phyloP scores from a whole-genome alignment of 2,329 filamentous ascomycete species.

The Juglanconis juglandina region DNA sequence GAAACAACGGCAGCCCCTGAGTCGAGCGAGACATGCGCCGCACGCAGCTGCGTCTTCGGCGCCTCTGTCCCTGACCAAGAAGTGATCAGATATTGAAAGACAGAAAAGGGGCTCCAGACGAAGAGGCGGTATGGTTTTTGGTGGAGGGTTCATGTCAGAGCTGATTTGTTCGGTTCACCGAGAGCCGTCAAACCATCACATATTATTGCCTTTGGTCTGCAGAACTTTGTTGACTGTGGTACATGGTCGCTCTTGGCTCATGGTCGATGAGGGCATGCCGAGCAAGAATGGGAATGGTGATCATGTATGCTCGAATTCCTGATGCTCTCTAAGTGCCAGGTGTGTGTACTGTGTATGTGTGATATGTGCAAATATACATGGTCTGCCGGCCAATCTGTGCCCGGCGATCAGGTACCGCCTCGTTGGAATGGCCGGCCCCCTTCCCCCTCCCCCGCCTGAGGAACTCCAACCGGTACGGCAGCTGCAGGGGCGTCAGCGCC shows the following conservation, averaged over 20 bases:
- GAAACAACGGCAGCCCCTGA: too few species aligned
- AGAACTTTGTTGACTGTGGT: background rate
- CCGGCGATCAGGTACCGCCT: too few species aligned
- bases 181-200: conserved; percentile 11
- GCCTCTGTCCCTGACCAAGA: too few species aligned
- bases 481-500: background rate
- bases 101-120: background rate
- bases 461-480: background rate
- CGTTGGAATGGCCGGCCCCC: background rate
- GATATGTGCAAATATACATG: too few species aligned
- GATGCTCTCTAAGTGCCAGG: too few species aligned
- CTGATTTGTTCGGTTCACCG: conserved; percentile 15
- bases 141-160: background rate
- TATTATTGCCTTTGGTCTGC: background rate
- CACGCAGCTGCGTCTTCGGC: too few species aligned
- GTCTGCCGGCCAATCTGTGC: too few species aligned
- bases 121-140: background rate
- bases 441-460: background rate
- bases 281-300: background rate
- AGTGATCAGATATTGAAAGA: background rate
- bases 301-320: background rate
- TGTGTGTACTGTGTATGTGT: background rate
- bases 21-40: too few species aligned
- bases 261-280: background rate
- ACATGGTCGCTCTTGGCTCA: too few species aligned